Conservation (phyloP, 2,329 filamentous ascomycete species). For the Stenocarpella maydis region DNA sequence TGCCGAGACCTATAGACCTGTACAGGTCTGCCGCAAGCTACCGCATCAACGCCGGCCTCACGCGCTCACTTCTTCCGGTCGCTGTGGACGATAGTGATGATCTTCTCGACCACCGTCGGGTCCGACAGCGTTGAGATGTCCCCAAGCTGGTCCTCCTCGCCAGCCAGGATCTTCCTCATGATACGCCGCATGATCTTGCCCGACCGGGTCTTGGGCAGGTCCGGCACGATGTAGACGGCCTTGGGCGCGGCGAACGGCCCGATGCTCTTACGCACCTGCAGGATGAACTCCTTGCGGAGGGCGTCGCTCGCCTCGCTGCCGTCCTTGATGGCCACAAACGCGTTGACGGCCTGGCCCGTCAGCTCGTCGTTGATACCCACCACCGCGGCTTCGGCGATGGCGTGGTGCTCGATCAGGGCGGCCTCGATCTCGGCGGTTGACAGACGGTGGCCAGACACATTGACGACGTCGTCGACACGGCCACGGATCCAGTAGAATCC, state of each 20-base stretch:
- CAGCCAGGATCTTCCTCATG: constrained; percentile 94
- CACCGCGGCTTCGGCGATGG: constrained; percentile 92
- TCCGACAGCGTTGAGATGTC: constrained; percentile 95
- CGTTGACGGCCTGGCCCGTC: constrained; percentile 96
- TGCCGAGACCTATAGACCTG: background rate
- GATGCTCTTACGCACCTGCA: constrained; percentile 97
- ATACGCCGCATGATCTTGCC: constrained; percentile 99
- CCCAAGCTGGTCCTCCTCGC: constrained; percentile 95
- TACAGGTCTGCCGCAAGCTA: background rate
- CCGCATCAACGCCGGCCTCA: background rate
- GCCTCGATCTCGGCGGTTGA: constrained; percentile 99
- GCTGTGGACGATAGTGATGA: constrained; percentile 82
- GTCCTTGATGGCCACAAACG: constrained; percentile 93
- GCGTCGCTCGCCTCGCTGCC: constrained; percentile 78
- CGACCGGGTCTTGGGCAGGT: constrained; percentile 95
- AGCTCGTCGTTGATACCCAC: constrained; percentile 94
- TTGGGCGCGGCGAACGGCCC: constrained; percentile 97
- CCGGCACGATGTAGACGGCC: constrained; percentile 87
- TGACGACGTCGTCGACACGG: constrained; percentile 97
- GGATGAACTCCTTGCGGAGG: constrained; percentile 89
- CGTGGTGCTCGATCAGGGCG: constrained; percentile 88
- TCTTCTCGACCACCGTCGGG: constrained; percentile 86
- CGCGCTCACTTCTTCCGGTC: constrained; percentile 58
- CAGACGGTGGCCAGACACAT: constrained; percentile 94
- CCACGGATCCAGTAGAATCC: constrained; percentile 99